phyloP scores from a whole-genome alignment of 2,329 filamentous ascomycete genomes.

The Cytospora paraplurivora region DNA sequence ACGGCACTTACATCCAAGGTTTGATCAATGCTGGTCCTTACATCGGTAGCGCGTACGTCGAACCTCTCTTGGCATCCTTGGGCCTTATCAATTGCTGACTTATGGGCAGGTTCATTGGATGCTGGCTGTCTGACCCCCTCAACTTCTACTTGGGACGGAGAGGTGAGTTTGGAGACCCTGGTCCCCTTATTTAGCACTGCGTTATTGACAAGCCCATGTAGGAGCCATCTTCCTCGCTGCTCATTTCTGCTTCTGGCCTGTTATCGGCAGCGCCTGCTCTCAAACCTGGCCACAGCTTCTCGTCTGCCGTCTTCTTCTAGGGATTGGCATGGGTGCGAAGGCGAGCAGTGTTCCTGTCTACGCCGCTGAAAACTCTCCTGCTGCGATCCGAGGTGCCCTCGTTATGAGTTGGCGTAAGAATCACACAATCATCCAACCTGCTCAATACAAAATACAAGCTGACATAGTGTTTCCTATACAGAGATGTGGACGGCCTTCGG shows the following conservation, averaged over 20 bases:
- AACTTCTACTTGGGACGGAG: conserved; percentile 47
- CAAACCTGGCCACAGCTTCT: conserved; percentile 70
- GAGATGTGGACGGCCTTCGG: conserved; percentile 58
- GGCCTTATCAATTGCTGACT: conserved; percentile 9
- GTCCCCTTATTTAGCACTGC: background rate
- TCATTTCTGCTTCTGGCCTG: conserved; percentile 59
- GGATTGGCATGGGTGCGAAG: conserved; percentile 70
- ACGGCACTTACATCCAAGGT: conserved; percentile 59
- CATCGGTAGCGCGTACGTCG: conserved; percentile 40
- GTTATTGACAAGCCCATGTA: background rate
- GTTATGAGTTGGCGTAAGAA: conserved; percentile 59
- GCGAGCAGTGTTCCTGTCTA: conserved; percentile 61
- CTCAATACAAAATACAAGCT: conserved; percentile 51
- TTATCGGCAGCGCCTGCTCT: conserved; percentile 65
- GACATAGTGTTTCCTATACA: conserved; percentile 42
- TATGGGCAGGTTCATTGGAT: conserved; percentile 53
- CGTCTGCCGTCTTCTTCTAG: conserved; percentile 66
- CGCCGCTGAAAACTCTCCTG: conserved; percentile 55
- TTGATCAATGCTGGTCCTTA: conserved; percentile 55
- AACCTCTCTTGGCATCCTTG: background rate
- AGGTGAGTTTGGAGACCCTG: conserved; percentile 32
- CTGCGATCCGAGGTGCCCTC: conserved; percentile 54
- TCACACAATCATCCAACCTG: conserved; percentile 41
- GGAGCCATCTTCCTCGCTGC: conserved; percentile 34
- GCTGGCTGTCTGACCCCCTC: conserved; percentile 51